Evolutionary conservation across 805 yeast genomes (phyloP).

Genomic region (Saccharomycopsis fermentans): DNA sequence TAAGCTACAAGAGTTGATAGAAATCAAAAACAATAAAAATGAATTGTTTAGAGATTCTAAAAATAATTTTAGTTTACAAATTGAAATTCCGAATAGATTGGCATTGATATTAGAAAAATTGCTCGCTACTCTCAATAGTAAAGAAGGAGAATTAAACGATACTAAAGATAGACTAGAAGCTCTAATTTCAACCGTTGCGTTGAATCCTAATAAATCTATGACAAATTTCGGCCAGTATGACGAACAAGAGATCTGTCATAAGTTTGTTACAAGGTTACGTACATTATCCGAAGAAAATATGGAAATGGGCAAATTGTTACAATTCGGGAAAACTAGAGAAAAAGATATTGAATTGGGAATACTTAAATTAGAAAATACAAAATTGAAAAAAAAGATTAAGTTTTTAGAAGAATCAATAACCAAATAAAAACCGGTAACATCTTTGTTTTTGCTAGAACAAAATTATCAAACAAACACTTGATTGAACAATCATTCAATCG

Average conservation of each 20-base stretch:
- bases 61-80: neutral
- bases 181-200: slow-evolving; percentile 42
- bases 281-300: slow-evolving; percentile 60
- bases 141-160: slow-evolving; percentile 44
- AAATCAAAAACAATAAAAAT: neutral
- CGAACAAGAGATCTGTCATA: slow-evolving; percentile 65
- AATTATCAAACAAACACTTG: neutral
- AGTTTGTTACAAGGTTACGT: slow-evolving; percentile 51
- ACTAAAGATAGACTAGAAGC: slow-evolving; percentile 58
- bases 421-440: neutral
- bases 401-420: slow-evolving; percentile 1
- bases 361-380: slow-evolving; percentile 40
- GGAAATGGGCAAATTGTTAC: slow-evolving; percentile 55
- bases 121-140: slow-evolving; percentile 36
- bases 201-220: slow-evolving; percentile 36
- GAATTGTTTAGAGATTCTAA: neutral
- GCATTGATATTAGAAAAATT: slow-evolving; percentile 33
- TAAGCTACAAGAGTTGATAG: slow-evolving; percentile 1
- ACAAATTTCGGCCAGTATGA: slow-evolving; percentile 57
- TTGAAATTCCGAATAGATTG: slow-evolving; percentile 2
- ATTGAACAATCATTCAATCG: neutral
- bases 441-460: neutral
- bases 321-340: slow-evolving; percentile 69
- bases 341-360: slow-evolving; percentile 58
- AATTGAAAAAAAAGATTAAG: slow-evolving; percentile 30